A percentile compares a stretch with the other conserved stretches of the same genome.
Conservation (phyloP, 1,139 yeast species). For the Petasospora rhodanensis region DNA sequence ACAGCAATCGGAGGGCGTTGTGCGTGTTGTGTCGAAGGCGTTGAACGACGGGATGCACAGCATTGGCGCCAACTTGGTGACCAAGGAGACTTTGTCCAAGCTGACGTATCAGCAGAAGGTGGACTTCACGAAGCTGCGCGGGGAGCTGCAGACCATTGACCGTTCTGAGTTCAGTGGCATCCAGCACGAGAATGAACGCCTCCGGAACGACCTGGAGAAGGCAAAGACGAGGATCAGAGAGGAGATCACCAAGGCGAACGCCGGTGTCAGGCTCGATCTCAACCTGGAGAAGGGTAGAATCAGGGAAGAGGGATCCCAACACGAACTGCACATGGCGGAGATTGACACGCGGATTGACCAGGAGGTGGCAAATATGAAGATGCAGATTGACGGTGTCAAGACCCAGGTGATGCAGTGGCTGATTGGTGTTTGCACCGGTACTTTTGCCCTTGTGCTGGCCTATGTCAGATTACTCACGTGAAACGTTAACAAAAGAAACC, state of each 20-base stretch:
- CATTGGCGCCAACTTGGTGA: slow-evolving; percentile 71
- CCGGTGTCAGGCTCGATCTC: slow-evolving; percentile 84
- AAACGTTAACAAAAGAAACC: background rate
- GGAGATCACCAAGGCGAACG: slow-evolving; percentile 86
- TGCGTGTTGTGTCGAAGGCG: slow-evolving; percentile 68
- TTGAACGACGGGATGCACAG: slow-evolving; percentile 78
- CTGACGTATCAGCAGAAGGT: slow-evolving; percentile 94
- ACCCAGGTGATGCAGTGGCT: slow-evolving; percentile 98
- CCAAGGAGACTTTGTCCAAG: slow-evolving; percentile 75
- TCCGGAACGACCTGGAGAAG: slow-evolving; percentile 81
- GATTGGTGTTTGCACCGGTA: slow-evolving; percentile 97
- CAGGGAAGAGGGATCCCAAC: slow-evolving; percentile 87
- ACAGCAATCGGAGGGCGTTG: slow-evolving; percentile 78
- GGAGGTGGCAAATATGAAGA: slow-evolving; percentile 89
- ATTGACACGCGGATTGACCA: slow-evolving; percentile 94
- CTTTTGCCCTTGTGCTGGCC: slow-evolving; percentile 88
- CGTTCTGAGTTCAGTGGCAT: slow-evolving; percentile 78
- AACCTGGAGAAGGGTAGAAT: slow-evolving; percentile 93
- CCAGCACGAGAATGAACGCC: slow-evolving; percentile 82
- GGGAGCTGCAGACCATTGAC: slow-evolving; percentile 86
- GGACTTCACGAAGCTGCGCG: slow-evolving; percentile 89
- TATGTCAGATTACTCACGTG: slow-evolving; percentile 74
- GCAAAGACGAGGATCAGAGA: slow-evolving; percentile 80
- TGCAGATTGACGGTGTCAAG: slow-evolving; percentile 90
- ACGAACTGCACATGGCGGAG: slow-evolving; percentile 90